These are phyloP conservation scores for Aureobasidium sp. DNA, from an alignment of 2,329 filamentous ascomycete genomes.

Conservation along the genomic window DNA sequence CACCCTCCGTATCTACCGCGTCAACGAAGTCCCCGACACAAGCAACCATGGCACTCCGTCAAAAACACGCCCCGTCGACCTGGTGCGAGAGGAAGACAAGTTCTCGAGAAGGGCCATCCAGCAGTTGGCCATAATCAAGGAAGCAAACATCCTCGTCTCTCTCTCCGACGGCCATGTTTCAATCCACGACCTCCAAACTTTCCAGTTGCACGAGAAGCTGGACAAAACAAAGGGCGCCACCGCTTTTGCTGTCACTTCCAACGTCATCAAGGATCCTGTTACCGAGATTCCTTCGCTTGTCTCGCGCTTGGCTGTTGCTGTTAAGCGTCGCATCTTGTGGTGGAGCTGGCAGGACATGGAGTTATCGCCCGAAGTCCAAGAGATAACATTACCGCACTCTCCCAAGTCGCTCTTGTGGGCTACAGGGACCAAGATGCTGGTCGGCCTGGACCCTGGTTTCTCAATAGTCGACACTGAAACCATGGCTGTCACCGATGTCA, in stretches of 20 bases:
- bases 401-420: constrained; percentile 91
- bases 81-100: constrained; percentile 86
- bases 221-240: constrained; percentile 79
- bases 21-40: constrained; percentile 60
- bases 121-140: constrained; percentile 91
- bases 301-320: constrained; percentile 80
- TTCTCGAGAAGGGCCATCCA: constrained; percentile 87
- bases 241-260: constrained; percentile 87
- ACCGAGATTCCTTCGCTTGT: constrained; percentile 91
- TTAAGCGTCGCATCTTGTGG: constrained; percentile 80
- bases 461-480: constrained; percentile 77
- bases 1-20: constrained; percentile 78
- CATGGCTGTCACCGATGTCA: constrained; percentile 68
- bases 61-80: constrained; percentile 55
- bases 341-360: constrained; percentile 98
- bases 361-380: constrained; percentile 62
- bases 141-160: constrained; percentile 84
- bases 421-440: constrained; percentile 76
- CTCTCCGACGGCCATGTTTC: constrained; percentile 85
- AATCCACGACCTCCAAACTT: constrained; percentile 81
- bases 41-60: constrained; percentile 32
- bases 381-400: constrained; percentile 73
- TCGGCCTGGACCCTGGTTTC: constrained; percentile 86
- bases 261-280: constrained; percentile 81
- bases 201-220: constrained; percentile 72